These are phyloP conservation scores for Eimeria necatrix DNA, from an alignment of 169 alveolate genomes.

Conservation along the genomic window DNA sequence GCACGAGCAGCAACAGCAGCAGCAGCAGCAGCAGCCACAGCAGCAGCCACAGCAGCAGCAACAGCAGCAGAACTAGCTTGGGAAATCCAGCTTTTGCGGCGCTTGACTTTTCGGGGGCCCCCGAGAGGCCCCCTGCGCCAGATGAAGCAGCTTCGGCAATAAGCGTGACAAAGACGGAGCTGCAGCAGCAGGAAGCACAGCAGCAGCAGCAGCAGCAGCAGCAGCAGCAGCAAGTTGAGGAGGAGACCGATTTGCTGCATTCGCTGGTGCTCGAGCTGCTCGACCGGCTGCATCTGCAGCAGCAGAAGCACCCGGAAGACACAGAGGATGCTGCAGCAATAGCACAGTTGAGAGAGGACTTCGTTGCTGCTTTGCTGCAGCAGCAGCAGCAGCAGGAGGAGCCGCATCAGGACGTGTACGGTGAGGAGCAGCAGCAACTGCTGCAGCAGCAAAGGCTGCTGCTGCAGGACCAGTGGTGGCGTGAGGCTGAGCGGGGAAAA, in stretches of 20 bases:
- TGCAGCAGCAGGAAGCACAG: not conserved
- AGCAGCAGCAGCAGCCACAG: not conserved
- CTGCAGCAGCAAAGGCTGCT: not conserved
- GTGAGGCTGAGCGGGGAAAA: not conserved
- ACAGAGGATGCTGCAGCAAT: slow-evolving; percentile 11
- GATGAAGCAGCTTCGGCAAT: not conserved
- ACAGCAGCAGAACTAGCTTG: slow-evolving; percentile 5
- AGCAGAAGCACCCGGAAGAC: slow-evolving; percentile 45
- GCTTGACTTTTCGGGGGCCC: not conserved
- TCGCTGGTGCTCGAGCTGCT: not conserved
- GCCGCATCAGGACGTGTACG: not conserved
- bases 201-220: slow-evolving; percentile 18
- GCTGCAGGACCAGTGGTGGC: slow-evolving; percentile 51
- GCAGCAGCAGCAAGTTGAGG: slow-evolving; percentile 28
- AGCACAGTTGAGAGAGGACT: slow-evolving; percentile 2
- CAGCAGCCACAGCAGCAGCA: not conserved
- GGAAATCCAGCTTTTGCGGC: not conserved
- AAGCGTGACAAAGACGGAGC: not conserved
- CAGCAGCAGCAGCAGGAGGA: slow-evolving; percentile 43
- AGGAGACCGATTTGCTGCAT: slow-evolving; percentile 9
- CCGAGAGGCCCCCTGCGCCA: not conserved
- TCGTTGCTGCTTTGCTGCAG: slow-evolving; percentile 18
- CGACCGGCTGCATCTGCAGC: slow-evolving; percentile 44
- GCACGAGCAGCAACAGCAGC: not conserved
- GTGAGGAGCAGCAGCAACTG: not conserved